These are phyloP conservation scores for Onygenales sp. DNA, from an alignment of 2,329 filamentous ascomycete genomes.

Conservation along the genomic window DNA sequence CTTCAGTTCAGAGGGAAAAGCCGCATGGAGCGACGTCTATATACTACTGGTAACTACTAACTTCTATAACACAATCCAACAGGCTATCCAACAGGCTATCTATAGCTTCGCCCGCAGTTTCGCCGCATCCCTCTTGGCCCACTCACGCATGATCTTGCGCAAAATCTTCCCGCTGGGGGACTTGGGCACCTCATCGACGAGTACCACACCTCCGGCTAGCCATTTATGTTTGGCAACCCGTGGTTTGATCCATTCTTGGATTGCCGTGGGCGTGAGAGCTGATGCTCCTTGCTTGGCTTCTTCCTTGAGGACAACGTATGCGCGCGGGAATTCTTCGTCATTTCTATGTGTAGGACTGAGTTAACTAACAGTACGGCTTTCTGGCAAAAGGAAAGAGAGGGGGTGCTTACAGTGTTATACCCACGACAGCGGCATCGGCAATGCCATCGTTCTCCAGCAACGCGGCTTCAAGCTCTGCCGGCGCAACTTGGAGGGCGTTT, in stretches of 20 bases:
- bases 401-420: conserved; percentile 41
- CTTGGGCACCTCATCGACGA: conserved; percentile 38
- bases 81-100: too few relatives aligned
- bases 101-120: conserved; percentile 29
- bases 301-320: conserved; percentile 47
- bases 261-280: conserved; percentile 35
- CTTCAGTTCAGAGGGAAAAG: too few relatives aligned
- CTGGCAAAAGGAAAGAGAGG: background rate
- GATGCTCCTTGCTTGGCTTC: conserved; percentile 34
- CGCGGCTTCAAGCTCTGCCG: conserved; percentile 54
- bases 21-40: too few relatives aligned
- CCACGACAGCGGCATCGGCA: conserved; percentile 54
- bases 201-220: conserved; percentile 36
- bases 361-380: background rate
- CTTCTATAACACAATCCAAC: too few relatives aligned
- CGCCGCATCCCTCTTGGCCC: conserved; percentile 28
- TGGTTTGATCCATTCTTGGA: conserved; percentile 31
- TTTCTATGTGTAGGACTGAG: conserved; percentile 24
- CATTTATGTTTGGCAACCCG: conserved; percentile 37
- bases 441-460: conserved; percentile 40
- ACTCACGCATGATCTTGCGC: conserved; percentile 33
- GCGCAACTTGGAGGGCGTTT: conserved; percentile 62
- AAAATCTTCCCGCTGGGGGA: conserved; percentile 40
- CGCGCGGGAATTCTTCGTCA: conserved; percentile 57
- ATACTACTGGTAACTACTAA: too few relatives aligned